Evolutionary conservation across 345 rosid genomes (phyloP), one percentile per base, ranked within the genome.

Genomic region (Aquilaria sinensis): DNA sequence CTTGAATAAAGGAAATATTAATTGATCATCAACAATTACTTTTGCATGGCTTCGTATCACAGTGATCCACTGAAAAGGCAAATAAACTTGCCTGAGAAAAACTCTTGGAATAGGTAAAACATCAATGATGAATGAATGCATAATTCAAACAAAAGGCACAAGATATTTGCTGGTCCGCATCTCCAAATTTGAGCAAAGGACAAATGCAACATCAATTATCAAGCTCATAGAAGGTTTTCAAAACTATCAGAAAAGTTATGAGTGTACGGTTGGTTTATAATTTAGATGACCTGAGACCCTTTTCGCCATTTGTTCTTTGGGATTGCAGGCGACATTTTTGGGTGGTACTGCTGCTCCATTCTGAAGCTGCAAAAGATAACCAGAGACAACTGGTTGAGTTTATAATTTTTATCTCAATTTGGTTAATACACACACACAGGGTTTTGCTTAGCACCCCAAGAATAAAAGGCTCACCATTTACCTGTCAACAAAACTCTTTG

Each of bases 401-500:
- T 9, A 37, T 37, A 37, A 37, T 37, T 37, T 37, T 37, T 37
- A 37, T 37, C 7, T 37, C 8, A 37, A 5, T 37, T 37, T 37
- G 43, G 43, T 37, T 37, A 37, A 37, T 9, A 37, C 3, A 37
- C 43, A 37, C 43, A 37, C 43, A 37, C 5, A 37, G 43, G 43
- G 43, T 1, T 1, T 37, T 37, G 43, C 43, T 37, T 3, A 9
- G 8, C 43, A 37, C 5, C 7, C 6, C 10, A 58, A 58, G 33
- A 45, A 34, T 15, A 32, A 41, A 11, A 34, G 34, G 68, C 70
- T 67, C 58, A 65, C 74, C 72, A 72, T 74, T 67, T 81, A 81
- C 92, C 92, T 86, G 80, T 86, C 85, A 56, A 86, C 80, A 12
- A 83, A 86, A 74, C 92, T 86, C 71, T 63, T 74, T 0, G 80